A percentile compares a stretch with the other conserved stretches of the same genome.
Evolutionary conservation across 2,329 filamentous ascomycete species (phyloP).

Genomic region (Phoma herbarum): DNA sequence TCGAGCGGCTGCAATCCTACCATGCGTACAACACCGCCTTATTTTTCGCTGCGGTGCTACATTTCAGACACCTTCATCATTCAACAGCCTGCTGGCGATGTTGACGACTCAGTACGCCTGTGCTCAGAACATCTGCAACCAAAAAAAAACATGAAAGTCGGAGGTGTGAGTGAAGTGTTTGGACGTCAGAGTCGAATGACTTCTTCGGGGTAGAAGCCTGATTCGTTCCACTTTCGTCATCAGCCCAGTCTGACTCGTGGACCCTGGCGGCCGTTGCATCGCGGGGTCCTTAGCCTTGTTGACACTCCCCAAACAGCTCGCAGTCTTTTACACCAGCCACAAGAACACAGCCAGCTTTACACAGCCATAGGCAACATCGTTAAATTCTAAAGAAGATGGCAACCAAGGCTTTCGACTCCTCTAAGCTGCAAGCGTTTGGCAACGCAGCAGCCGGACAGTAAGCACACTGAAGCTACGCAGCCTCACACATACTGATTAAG

Average conservation of each 20-base stretch:
- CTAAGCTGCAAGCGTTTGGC: slow-evolving; percentile 73
- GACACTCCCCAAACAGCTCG: slow-evolving; percentile 15
- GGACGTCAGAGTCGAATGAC: neutral
- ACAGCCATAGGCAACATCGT: slow-evolving; percentile 2
- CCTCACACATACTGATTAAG: slow-evolving; percentile 19
- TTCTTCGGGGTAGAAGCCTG: neutral
- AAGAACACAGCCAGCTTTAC: slow-evolving; percentile 14
- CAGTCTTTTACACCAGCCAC: slow-evolving; percentile 18
- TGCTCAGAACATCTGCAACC: no score
- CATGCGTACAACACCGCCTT: neutral
- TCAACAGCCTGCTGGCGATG: neutral
- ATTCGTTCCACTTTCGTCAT: slow-evolving; percentile 19
- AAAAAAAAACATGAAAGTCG: no score
- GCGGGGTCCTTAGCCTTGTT: slow-evolving; percentile 19
- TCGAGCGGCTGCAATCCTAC: neutral
- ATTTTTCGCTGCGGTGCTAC: neutral
- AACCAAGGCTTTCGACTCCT: slow-evolving; percentile 62
- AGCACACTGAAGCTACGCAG: slow-evolving; percentile 52
- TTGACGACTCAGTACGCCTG: no score
- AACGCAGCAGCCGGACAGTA: slow-evolving; percentile 87
- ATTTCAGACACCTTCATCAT: neutral
- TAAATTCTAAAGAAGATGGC: slow-evolving; percentile 34
- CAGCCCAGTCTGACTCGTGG: slow-evolving; percentile 29
- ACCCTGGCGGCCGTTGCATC: slow-evolving; percentile 28
- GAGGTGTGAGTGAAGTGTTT: neutral